Evolutionary conservation across 2,329 filamentous ascomycete species (phyloP).

Genomic region (Cryphonectria radicalis): DNA sequence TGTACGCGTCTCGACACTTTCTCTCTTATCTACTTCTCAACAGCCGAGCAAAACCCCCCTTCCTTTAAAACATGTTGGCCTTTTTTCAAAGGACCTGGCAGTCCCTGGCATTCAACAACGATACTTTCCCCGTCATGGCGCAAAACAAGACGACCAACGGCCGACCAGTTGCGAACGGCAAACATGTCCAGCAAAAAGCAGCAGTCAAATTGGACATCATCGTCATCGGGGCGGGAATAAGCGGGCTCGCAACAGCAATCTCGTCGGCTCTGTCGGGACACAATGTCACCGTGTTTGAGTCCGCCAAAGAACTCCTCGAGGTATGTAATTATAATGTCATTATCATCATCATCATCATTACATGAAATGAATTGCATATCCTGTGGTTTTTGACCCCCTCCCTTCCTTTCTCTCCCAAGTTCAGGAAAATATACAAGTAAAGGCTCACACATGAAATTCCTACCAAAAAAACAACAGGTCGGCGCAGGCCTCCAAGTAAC

Average conservation of each 20-base stretch:
- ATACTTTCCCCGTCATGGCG: not conserved
- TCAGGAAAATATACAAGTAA: too few species aligned
- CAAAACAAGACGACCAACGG: not conserved
- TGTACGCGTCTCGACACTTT: not conserved
- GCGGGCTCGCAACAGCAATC: conserved; percentile 29
- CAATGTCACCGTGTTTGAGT: conserved; percentile 30
- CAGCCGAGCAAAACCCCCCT: not conserved
- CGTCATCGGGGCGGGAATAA: conserved; percentile 28
- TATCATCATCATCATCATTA: not conserved
- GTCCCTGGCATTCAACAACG: not conserved
- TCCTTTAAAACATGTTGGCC: not conserved
- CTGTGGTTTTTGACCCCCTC: too few species aligned
- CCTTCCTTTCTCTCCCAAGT: too few species aligned
- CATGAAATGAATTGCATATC: too few species aligned
- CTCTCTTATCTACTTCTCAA: not conserved
- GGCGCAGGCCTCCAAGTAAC: conserved; percentile 38
- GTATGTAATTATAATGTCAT: not conserved
- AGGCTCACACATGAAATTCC: too few species aligned
- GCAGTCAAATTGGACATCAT: conserved; percentile 25
- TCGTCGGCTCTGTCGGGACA: conserved; percentile 28
- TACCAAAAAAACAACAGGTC: conserved; percentile 12
- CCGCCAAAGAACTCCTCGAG: conserved; percentile 30
- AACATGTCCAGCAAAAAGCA: conserved; percentile 18
- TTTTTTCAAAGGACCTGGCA: not conserved
- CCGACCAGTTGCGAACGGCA: not conserved